Percentiles rank a stretch among this genome's conserved stretches.
Conservation (phyloP, 2,329 filamentous ascomycete genomes). For the Bisporella sp. region DNA sequence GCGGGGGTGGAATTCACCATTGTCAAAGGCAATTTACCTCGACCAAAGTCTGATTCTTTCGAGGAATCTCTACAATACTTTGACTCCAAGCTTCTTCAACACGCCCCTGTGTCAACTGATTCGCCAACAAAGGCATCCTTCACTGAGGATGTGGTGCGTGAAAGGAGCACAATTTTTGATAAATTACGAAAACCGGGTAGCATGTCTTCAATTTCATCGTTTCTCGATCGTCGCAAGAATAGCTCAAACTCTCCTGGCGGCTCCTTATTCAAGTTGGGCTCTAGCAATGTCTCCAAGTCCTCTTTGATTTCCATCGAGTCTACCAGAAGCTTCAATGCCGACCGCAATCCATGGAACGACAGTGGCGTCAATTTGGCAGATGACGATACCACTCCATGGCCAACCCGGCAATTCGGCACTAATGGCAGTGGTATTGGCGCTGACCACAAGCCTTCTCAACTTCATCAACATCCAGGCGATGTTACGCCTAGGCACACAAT, state of each 20-base stretch:
- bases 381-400: constrained; percentile 64
- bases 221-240: constrained; percentile 92
- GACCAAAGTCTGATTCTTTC: constrained; percentile 98
- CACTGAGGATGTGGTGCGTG: constrained; percentile 69
- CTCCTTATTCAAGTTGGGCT: constrained; percentile 88
- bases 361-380: constrained; percentile 91
- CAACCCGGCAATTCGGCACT: constrained; percentile 56
- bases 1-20: constrained; percentile 83
- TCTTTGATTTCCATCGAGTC: constrained; percentile 95
- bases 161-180: constrained; percentile 81
- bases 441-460: constrained; percentile 51
- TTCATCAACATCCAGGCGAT: constrained; percentile 65
- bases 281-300: constrained; percentile 84
- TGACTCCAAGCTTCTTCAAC: constrained; percentile 91
- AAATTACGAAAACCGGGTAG: constrained; percentile 90
- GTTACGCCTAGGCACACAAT: constrained; percentile 76
- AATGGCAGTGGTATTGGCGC: constrained; percentile 42
- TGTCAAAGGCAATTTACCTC: constrained; percentile 89
- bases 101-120: constrained; percentile 75
- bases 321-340: constrained; percentile 80
- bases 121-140: constrained; percentile 84
- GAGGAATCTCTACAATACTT: constrained; percentile 97
- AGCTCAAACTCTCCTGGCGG: constrained; percentile 74
- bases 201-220: constrained; percentile 93
- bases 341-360: constrained; percentile 97